Evolutionary conservation across 2,329 filamentous ascomycete genomes (phyloP).

Genomic region (Phaeoacremonium minimum): DNA sequence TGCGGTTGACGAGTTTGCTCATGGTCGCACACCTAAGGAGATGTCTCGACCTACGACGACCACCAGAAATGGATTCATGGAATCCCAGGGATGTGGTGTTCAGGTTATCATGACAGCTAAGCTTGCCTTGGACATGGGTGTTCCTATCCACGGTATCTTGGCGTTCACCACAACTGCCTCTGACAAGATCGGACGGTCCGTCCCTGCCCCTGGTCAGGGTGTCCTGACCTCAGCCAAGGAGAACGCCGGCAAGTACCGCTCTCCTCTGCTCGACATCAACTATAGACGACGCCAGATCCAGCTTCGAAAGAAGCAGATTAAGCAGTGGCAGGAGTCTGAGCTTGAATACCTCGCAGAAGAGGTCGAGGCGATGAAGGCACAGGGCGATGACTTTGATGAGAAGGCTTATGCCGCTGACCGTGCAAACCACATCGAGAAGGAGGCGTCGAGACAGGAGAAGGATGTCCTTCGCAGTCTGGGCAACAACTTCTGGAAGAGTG

Average conservation of each 20-base stretch:
- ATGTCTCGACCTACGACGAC: conserved; percentile 98
- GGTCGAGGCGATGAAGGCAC: conserved; percentile 82
- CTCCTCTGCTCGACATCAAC: conserved; percentile 92
- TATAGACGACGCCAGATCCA: conserved; percentile 95
- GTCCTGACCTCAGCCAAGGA: conserved; percentile 94
- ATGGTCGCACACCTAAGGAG: conserved; percentile 90
- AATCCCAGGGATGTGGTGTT: conserved; percentile 97
- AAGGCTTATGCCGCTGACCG: conserved; percentile 83
- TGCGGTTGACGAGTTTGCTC: conserved; percentile 90
- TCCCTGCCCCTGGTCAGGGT: conserved; percentile 94
- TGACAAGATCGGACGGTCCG: conserved; percentile 97
- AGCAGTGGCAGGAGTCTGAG: conserved; percentile 94
- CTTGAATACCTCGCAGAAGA: conserved; percentile 91
- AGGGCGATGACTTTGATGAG: conserved; percentile 71
- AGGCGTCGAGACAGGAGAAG: conserved; percentile 86
- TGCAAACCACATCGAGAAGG: conserved; percentile 78
- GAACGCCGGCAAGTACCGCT: conserved; percentile 86
- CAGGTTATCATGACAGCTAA: conserved; percentile 98
- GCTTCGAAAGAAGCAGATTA: conserved; percentile 88
- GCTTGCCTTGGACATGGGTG: conserved; percentile 95
- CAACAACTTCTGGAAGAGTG: conserved; percentile 99
- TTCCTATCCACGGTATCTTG: conserved; percentile 93
- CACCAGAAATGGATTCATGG: conserved; percentile 97
- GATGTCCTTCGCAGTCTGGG: conserved; percentile 89
- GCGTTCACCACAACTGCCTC: conserved; percentile 93